Base-by-base conservation (phyloP, 1,139 yeast species). In the Candida sp. region DNA sequence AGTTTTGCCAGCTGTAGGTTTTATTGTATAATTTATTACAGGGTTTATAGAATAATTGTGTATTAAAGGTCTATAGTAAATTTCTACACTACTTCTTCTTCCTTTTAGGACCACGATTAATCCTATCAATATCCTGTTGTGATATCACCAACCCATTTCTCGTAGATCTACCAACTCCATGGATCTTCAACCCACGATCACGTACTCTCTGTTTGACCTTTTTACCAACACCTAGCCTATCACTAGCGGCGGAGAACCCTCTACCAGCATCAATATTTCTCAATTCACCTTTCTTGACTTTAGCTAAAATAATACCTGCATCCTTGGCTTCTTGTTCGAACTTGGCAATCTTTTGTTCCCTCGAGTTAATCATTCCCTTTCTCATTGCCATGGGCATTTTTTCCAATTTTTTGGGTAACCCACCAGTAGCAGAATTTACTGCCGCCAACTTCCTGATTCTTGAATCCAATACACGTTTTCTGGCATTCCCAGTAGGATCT, bases 341-440 rank as follows among this genome's bases (percentile, higher is more conserved):
- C 55, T 79, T 79, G 5, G 67, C 58, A 32, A 83, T 77, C 48
- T 80, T 77, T 21, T 67, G 62, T 36, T 74, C 64, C 43, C 84
- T 76, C 42, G 82, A 77, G 40, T 72, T 66, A 34, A 87, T 70
- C 84, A 91, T 85, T 2, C 96, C 96, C 57, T 86, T 87, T 46
- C 97, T 76, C 73, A 89, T 82, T 21, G 77, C 63, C 91, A 93
- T 90, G 11, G 99, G 96, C 80, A 88, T 86, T 41, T 81, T 86
- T 53, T 87, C 95, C 30, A 84, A 65, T 44, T 68, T 79, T 44
- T 66, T 58, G 36, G 75, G 68, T 47, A 60, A 46, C 39, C 77
- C 67, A 43, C 67, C 47, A 51, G 65, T 60, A 19, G 65, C 56
- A 0, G 82, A 77, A 56, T 82, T 82, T 0, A 58, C 51, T 1